A percentile compares a stretch with the other conserved stretches of the same genome.
Conservation (phyloP, 768 basidiomycete species). For the Termitomyces heimii region DNA sequence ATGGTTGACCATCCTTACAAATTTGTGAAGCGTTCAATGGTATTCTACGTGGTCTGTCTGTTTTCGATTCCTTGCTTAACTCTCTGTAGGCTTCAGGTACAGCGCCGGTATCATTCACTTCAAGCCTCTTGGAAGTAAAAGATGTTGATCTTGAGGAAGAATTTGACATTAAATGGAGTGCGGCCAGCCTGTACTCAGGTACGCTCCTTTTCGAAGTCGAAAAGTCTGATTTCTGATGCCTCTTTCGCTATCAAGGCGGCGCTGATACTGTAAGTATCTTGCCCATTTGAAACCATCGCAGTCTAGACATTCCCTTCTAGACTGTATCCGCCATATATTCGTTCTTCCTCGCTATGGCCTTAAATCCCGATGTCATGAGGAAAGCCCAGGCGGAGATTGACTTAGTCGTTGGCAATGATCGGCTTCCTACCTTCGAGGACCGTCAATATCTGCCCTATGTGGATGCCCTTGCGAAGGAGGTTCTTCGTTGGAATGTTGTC, state of each 20-base stretch:
- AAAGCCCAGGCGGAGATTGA: slow-evolving; percentile 64
- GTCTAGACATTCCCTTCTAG: slow-evolving; percentile 24
- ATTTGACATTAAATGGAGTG: slow-evolving; percentile 60
- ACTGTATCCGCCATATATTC: slow-evolving; percentile 57
- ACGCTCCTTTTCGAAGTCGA: not conserved
- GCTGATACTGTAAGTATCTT: slow-evolving; percentile 44
- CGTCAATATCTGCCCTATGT: slow-evolving; percentile 53
- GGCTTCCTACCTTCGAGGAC: slow-evolving; percentile 56
- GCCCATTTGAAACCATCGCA: not conserved
- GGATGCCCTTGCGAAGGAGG: slow-evolving; percentile 56
- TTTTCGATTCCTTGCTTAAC: slow-evolving; percentile 4
- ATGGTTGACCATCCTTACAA: slow-evolving; percentile 52
- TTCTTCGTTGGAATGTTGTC: slow-evolving; percentile 45
- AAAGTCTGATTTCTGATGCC: not conserved
- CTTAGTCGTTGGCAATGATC: slow-evolving; percentile 48
- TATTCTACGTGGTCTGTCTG: slow-evolving; percentile 18
- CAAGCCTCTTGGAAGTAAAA: slow-evolving; percentile 48
- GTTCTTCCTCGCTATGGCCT: slow-evolving; percentile 56
- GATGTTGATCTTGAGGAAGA: slow-evolving; percentile 49
- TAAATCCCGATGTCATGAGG: slow-evolving; percentile 48
- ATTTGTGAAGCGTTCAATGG: slow-evolving; percentile 60
- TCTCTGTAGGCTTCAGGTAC: slow-evolving; percentile 47
- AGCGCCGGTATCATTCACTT: slow-evolving; percentile 52
- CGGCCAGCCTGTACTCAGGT: slow-evolving; percentile 53
- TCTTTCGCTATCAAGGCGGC: slow-evolving; percentile 33